Evolutionary conservation across 129 eudicot species (phyloP).

Genomic region (Flaveria sonorensis): DNA sequence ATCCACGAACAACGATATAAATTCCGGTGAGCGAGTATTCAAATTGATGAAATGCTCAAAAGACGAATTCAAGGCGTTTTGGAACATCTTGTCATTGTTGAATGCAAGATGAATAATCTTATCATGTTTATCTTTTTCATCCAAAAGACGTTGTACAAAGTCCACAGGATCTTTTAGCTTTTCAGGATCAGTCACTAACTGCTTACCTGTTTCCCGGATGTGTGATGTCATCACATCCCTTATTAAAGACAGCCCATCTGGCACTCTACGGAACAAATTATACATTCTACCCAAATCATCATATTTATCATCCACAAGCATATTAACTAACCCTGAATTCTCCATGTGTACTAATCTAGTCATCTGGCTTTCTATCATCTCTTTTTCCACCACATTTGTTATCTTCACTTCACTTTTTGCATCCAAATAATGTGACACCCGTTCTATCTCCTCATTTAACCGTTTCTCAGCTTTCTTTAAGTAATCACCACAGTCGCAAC

Average conservation of each 20-base stretch:
- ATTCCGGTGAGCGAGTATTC: constrained; percentile 15
- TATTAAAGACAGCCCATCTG: constrained; percentile 14
- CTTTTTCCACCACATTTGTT: constrained; percentile 23
- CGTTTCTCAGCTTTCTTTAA: constrained; percentile 21
- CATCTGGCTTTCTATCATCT: constrained; percentile 25
- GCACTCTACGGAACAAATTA: constrained; percentile 22
- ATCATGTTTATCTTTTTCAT: constrained; percentile 23
- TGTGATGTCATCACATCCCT: constrained; percentile 20
- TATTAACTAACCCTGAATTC: constrained; percentile 21
- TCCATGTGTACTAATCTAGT: constrained; percentile 23
- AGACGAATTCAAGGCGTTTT: constrained; percentile 20
- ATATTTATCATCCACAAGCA: constrained; percentile 20
- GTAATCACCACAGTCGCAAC: constrained; percentile 21
- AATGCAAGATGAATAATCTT: constrained; percentile 13
- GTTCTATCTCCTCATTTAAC: constrained; percentile 20
- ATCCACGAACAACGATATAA: constrained; percentile 14
- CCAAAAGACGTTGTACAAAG: constrained; percentile 12
- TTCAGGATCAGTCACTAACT: constrained; percentile 19
- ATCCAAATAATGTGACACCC: constrained; percentile 23
- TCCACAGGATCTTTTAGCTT: constrained; percentile 16
- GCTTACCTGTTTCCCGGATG: constrained; percentile 16
- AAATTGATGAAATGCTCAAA: constrained; percentile 17
- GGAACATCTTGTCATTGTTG: constrained; percentile 20
- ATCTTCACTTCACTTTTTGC: constrained; percentile 21
- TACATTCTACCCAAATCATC: constrained; percentile 23